phyloP scores from a whole-genome alignment of 2,329 filamentous ascomycete species.

The Trichoderma gracile region DNA sequence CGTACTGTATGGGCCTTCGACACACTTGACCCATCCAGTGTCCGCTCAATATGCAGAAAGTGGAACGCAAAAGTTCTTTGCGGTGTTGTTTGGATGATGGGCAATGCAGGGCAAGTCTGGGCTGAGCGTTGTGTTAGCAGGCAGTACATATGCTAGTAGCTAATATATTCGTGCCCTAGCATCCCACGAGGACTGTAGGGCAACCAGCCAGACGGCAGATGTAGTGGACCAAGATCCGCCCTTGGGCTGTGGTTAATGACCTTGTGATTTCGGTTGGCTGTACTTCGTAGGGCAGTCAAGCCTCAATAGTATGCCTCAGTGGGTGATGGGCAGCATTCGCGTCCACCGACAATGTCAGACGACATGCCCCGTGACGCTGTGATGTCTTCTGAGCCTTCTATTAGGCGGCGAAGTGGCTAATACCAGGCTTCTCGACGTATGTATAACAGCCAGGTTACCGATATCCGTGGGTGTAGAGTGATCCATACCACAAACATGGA shows the following conservation, averaged over 20 bases:
- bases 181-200: background rate
- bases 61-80: background rate
- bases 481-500: background rate
- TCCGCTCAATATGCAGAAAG: background rate
- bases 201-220: background rate
- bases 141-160: background rate
- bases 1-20: background rate
- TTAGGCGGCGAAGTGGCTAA: no score
- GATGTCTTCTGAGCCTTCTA: background rate
- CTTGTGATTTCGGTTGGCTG: background rate
- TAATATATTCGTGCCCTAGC: constrained; percentile 3
- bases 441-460: background rate
- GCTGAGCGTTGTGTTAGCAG: background rate
- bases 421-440: background rate
- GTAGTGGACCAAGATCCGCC: constrained; percentile 11
- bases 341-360: background rate
- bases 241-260: background rate
- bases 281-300: background rate
- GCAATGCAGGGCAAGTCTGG: background rate
- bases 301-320: background rate
- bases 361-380: background rate
- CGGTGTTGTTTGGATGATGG: background rate
- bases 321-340: background rate
- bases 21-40: background rate
- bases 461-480: background rate